Evolutionary conservation across 306 rosid species (phyloP), one percentile per base, ranked within the genome.

Genomic region (Pachyrhizus erosus): DNA sequence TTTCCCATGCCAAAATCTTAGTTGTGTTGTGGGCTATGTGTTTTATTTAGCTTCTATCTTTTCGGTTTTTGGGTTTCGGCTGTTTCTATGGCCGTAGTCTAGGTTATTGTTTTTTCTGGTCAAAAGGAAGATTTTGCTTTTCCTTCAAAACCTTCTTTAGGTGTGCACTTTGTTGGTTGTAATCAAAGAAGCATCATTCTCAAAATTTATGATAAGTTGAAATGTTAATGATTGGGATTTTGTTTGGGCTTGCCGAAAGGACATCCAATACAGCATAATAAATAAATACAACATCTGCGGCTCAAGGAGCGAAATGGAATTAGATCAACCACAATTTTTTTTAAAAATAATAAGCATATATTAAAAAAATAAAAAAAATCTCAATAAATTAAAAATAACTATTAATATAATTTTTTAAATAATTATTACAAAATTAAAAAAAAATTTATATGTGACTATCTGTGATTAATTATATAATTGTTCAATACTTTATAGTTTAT

Each of bases 61-160:
- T 79, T 79, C 12, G 37, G 24, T 14, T 82, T 82, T 77, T 8
- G 17, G 21, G 70, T 55, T 78, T 83, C 11, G 55, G 86, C 51
- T 60, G 74, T 40, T 57, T 37, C 17, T 34, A 17, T 39, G 65
- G 75, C 23, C 64, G 15, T 42, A 43, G 43, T 27, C 21, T 66
- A 43, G 43, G 51, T 51, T 66, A 12, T 37, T 43, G 60, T 69
- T 71, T 80, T 79, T 51, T 43, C 39, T 64, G 64, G 89, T 87
- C 89, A 87, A 83, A 80, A 74, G 61, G 73, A 70, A 71, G 80
- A 83, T 62, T 83, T 52, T 80, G 76, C 81, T 86, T 80, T 83
- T 10, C 46, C 71, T 23, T 26, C 70, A 17, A 54, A 80, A 71
- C 69, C 78, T 76, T 80, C 83, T 75, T 86, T 83, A 69, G 79